phyloP scores from a whole-genome alignment of 2,329 filamentous ascomycete species.

The Amylocarpus encephaloides region DNA sequence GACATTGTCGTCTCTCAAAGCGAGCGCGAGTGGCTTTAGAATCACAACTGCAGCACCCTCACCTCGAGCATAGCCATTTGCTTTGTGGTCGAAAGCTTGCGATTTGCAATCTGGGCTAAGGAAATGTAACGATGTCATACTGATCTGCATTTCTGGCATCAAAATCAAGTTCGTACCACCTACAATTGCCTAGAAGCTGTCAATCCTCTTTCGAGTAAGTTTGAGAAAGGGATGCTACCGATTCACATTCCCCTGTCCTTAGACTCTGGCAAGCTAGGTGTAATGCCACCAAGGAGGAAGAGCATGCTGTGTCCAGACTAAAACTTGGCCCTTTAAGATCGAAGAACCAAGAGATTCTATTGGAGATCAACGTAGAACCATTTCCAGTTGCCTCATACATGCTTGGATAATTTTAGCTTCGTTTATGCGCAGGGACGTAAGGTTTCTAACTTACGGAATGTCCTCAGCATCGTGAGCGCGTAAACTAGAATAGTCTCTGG shows the following conservation, averaged over 20 bases:
- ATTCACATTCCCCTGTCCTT: neutral
- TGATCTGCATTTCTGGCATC: constrained; percentile 5
- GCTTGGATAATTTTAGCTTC: too few relatives aligned
- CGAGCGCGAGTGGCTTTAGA: constrained; percentile 52
- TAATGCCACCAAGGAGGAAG: constrained; percentile 34
- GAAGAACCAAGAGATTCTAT: constrained; percentile 36
- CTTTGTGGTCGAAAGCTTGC: constrained; percentile 49
- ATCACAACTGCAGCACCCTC: constrained; percentile 54
- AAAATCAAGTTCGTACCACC: constrained; percentile 5
- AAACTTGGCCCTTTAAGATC: constrained; percentile 35
- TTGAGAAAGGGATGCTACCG: too few relatives aligned
- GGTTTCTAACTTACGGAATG: too few relatives aligned
- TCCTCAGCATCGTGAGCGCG: too few relatives aligned
- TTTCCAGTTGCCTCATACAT: too few relatives aligned
- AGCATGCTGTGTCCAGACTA: constrained; percentile 42
- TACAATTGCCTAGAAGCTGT: constrained; percentile 31
- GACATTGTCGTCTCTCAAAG: constrained; percentile 51
- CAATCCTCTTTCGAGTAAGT: too few relatives aligned
- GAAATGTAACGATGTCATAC: constrained; percentile 5
- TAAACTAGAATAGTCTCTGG: too few relatives aligned
- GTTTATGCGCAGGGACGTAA: too few relatives aligned
- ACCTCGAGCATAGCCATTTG: constrained; percentile 57
- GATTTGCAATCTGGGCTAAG: neutral
- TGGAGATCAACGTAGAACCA: too few relatives aligned
- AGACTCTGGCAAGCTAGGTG: constrained; percentile 9